phyloP scores from a whole-genome alignment of 805 yeast genomes.

The Saccharomycopsis olivae region DNA sequence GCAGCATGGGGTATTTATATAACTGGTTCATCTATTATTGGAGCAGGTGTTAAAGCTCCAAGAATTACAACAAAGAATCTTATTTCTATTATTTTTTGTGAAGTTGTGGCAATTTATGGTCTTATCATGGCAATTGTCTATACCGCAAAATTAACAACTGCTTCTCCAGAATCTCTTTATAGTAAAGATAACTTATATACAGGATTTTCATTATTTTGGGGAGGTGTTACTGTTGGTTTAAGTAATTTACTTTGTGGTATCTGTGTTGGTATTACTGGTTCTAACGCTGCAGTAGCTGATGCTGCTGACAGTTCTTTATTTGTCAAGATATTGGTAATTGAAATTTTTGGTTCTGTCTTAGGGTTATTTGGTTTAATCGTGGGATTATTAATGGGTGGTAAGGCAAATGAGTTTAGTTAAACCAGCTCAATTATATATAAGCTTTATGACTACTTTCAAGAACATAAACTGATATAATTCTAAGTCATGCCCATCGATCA shows the following conservation, averaged over 20 bases:
- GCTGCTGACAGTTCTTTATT: conserved; percentile 94
- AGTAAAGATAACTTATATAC: conserved; percentile 87
- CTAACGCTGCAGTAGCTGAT: conserved; percentile 97
- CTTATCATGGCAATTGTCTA: conserved; percentile 96
- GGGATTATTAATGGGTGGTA: conserved; percentile 93
- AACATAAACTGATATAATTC: no score
- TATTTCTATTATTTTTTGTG: conserved; percentile 95
- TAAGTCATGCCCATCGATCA: no score
- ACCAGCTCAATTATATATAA: no score
- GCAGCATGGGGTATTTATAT: conserved; percentile 99
- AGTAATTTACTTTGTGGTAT: conserved; percentile 93
- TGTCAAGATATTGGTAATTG: conserved; percentile 92
- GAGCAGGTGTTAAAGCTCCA: conserved; percentile 98
- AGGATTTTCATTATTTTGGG: conserved; percentile 95
- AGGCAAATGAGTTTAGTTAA: conserved; percentile 53
- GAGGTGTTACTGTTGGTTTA: conserved; percentile 90
- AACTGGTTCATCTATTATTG: conserved; percentile 88
- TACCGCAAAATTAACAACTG: conserved; percentile 70
- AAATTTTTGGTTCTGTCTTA: conserved; percentile 92
- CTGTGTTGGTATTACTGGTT: conserved; percentile 94
- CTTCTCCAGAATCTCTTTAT: conserved; percentile 46
- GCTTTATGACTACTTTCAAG: no score
- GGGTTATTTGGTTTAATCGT: conserved; percentile 95
- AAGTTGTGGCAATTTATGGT: conserved; percentile 97
- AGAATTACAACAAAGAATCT: conserved; percentile 94